Percentiles rank a stretch among this genome's conserved stretches.
Evolutionary conservation across 2,329 filamentous ascomycete species (phyloP).

Genomic region (Colletotrichum spaethianum): DNA sequence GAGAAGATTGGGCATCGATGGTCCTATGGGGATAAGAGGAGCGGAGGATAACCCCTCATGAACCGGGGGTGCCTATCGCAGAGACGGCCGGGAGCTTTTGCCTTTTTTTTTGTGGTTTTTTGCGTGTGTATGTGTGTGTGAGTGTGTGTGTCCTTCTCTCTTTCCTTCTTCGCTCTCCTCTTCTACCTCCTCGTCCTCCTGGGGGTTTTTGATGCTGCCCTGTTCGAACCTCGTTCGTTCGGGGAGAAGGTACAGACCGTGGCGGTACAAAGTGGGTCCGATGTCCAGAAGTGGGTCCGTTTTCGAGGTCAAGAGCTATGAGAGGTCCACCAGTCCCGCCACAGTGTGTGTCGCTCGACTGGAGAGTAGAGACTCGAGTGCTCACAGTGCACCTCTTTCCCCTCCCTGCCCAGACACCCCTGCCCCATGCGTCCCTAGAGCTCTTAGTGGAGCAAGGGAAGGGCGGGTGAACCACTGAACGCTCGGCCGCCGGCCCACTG

Average conservation of each 20-base stretch:
- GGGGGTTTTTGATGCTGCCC: constrained; percentile 26
- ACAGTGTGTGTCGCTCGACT: background rate
- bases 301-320: constrained; percentile 3
- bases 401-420: background rate
- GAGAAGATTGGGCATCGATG: constrained; percentile 48
- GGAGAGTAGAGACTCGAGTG: background rate
- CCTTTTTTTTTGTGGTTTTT: constrained; percentile 3
- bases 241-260: constrained; percentile 27
- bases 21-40: constrained; percentile 33
- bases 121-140: too few relatives aligned
- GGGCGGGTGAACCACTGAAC: constrained; percentile 34
- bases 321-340: constrained; percentile 3
- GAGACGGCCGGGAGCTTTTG: constrained; percentile 10
- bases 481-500: constrained; percentile 31
- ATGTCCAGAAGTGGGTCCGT: background rate
- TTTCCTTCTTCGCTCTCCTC: background rate
- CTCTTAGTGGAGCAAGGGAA: constrained; percentile 12
- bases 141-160: background rate
- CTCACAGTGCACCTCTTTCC: constrained; percentile 7
- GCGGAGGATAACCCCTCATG: constrained; percentile 27
- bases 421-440: constrained; percentile 8
- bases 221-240: constrained; percentile 26
- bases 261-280: constrained; percentile 21
- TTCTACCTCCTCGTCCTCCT: background rate
- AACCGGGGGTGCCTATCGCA: constrained; percentile 11